These are phyloP conservation scores for Polygonum maritimum DNA, from an alignment of 148 eudicot species.

Conservation along the genomic window DNA sequence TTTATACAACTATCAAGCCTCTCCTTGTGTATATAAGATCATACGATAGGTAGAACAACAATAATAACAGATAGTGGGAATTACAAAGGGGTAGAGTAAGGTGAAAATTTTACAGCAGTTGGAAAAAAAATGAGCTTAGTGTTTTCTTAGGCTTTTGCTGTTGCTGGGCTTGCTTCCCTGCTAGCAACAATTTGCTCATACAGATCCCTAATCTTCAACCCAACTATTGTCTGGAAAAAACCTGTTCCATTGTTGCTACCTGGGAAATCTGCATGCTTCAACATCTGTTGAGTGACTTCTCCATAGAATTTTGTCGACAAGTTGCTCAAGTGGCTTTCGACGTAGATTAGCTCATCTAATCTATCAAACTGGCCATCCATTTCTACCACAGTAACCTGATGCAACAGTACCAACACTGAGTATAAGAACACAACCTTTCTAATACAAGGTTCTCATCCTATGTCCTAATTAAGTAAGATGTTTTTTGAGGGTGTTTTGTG, in stretches of 20 bases:
- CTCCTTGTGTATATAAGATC: conserved; percentile 7
- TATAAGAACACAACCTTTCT: neutral
- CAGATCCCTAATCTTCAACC: conserved; percentile 91
- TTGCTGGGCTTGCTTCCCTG: conserved; percentile 43
- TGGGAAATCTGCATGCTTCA: conserved; percentile 92
- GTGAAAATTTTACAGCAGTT: neutral
- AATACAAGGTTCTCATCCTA: too few species aligned
- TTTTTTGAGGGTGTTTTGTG: neutral
- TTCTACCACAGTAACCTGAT: conserved; percentile 84
- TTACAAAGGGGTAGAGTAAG: neutral
- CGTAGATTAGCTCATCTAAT: conserved; percentile 93
- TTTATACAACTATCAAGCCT: conserved; percentile 8
- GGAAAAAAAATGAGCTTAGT: neutral
- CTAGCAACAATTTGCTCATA: conserved; percentile 71
- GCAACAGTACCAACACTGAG: neutral
- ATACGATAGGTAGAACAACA: neutral
- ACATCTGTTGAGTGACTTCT: conserved; percentile 97
- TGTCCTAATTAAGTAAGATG: neutral
- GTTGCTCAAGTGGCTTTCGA: conserved; percentile 96
- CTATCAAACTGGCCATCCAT: conserved; percentile 99
- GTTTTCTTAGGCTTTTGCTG: conserved; percentile 54
- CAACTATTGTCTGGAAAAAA: conserved; percentile 88
- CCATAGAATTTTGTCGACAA: conserved; percentile 92
- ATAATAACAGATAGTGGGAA: neutral
- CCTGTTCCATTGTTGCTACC: conserved; percentile 99